phyloP scores from a whole-genome alignment of 2,329 filamentous ascomycete genomes.

The Cercospora janseana region DNA sequence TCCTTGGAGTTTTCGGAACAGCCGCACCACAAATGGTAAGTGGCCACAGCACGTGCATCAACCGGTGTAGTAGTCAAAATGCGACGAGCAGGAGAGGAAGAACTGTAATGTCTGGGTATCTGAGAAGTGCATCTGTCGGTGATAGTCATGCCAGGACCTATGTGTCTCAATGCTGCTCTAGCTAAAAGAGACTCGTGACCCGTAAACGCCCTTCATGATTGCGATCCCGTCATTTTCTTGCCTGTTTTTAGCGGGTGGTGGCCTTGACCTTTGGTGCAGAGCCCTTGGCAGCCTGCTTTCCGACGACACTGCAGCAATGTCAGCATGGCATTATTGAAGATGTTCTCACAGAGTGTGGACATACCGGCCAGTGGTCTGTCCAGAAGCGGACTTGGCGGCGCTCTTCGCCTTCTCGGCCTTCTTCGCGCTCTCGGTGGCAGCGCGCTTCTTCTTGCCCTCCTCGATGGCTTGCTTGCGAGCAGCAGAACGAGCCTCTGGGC shows the following conservation, averaged over 20 bases:
- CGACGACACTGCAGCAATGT: conserved; percentile 59
- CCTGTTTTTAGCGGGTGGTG: conserved; percentile 70
- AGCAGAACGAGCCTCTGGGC: conserved; percentile 91
- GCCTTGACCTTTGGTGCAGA: conserved; percentile 79
- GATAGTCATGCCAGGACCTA: conserved; percentile 21
- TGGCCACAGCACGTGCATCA: neutral
- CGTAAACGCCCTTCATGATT: conserved; percentile 14
- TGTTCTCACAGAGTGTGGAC: conserved; percentile 12
- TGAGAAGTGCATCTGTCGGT: conserved; percentile 16
- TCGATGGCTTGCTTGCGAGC: conserved; percentile 88
- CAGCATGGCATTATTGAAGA: neutral
- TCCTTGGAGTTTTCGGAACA: neutral
- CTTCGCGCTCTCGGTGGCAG: conserved; percentile 81
- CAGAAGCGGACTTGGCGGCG: conserved; percentile 74
- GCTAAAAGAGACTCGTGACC: conserved; percentile 16
- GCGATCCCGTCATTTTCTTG: conserved; percentile 1
- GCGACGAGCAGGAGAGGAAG: too few species aligned
- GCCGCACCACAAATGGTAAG: neutral
- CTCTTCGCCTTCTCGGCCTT: conserved; percentile 99
- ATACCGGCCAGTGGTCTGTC: conserved; percentile 63
- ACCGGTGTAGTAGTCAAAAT: too few species aligned
- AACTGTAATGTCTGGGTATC: conserved; percentile 6
- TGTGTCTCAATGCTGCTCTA: conserved; percentile 16
- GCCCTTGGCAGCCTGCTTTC: conserved; percentile 98
- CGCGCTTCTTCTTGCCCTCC: conserved; percentile 98